These are phyloP conservation scores for Berkeleyomyces basicola DNA, from an alignment of 2,329 filamentous ascomycete species.

Conservation along the genomic window DNA sequence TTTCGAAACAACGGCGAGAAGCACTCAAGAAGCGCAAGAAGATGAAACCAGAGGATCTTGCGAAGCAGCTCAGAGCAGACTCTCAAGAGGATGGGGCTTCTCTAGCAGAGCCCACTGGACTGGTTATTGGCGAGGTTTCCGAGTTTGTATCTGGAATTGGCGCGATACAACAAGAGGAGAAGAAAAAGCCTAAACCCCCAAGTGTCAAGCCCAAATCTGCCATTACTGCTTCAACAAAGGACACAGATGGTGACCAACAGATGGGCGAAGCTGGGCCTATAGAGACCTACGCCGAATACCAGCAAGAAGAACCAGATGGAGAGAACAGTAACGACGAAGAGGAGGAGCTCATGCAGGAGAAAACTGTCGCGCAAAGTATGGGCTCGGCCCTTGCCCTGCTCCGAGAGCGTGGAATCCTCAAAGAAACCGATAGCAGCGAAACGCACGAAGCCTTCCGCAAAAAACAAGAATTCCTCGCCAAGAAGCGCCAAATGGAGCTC, in stretches of 20 bases:
- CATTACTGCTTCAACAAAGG: constrained; percentile 26
- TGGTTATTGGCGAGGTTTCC: constrained; percentile 91
- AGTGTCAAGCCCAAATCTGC: constrained; percentile 20
- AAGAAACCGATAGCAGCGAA: constrained; percentile 43
- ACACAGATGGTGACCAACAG: constrained; percentile 22
- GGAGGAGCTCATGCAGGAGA: constrained; percentile 48
- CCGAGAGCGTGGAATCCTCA: constrained; percentile 67
- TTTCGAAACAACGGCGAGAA: constrained; percentile 66
- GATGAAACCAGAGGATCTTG: constrained; percentile 71
- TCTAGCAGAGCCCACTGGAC: constrained; percentile 32
- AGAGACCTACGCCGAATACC: constrained; percentile 15
- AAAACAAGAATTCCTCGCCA: constrained; percentile 61
- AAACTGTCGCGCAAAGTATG: constrained; percentile 59
- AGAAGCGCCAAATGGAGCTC: constrained; percentile 53
- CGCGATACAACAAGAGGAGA: constrained; percentile 42
- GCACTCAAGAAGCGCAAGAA: constrained; percentile 88
- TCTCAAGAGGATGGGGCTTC: constrained; percentile 34
- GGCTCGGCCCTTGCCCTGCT: constrained; percentile 71
- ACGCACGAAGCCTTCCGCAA: constrained; percentile 52
- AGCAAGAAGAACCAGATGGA: constrained; percentile 24
- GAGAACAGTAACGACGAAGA: constrained; percentile 27
- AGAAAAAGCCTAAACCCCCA: constrained; percentile 34
- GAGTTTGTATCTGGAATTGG: constrained; percentile 83
- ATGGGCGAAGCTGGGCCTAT: constrained; percentile 17
- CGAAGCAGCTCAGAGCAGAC: constrained; percentile 55